Base-by-base conservation (phyloP, 2,329 filamentous ascomycete genomes). In the Sporothrix globosa region DNA sequence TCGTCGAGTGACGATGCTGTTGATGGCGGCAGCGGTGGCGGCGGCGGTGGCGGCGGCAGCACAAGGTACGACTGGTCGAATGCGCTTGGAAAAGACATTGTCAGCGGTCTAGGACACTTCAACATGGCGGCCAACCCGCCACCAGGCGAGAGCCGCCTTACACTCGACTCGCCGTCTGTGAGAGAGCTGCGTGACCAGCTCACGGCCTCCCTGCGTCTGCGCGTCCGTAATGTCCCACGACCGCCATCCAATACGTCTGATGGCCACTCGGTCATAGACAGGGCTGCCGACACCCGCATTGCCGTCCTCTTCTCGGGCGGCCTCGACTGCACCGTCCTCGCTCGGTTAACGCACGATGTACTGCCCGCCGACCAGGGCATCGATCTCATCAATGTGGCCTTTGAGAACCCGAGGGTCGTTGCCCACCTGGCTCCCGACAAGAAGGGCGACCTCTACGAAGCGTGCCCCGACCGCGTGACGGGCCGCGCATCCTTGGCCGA, bases 371-470 rank as follows among this genome's bases (percentile, higher is more conserved):
- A 84, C 4, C 90, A 96, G 76, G 82, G 86, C 1, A 89, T 99
- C 72, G 96, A 98, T 77, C 84, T 99, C 10, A 85, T 99, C 73
- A 99, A 99, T 74, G 95, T 99, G 60, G 96, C 95, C 0, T 99
- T 99, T 76, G 92, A 99, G 79, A 99, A 99, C 74, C 95, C 94
- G 0, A 87, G 92, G 44, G 87, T 90, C 73, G 89, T 85, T 71
- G 88, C 84, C 3, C 84, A 87, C 56, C 80, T 86, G n/a, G 74
- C 74, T 44, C 17, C 19, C 19, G 48, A 50, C 19, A 6, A n/a
- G 75, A 52, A 71, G 71, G 41, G 41, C 60, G 79, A 80, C 71
- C 79, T 89, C 0, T 98, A 92, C 76, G 93, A 97, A 79, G 84
- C 87, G 30, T 99, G 96, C 74, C 96, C 96, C 0, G 96, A 99